A percentile compares a stretch with the other conserved stretches of the same genome.
phyloP scores from a whole-genome alignment of 805 yeast species.

The Barnettozyma salicaria region DNA sequence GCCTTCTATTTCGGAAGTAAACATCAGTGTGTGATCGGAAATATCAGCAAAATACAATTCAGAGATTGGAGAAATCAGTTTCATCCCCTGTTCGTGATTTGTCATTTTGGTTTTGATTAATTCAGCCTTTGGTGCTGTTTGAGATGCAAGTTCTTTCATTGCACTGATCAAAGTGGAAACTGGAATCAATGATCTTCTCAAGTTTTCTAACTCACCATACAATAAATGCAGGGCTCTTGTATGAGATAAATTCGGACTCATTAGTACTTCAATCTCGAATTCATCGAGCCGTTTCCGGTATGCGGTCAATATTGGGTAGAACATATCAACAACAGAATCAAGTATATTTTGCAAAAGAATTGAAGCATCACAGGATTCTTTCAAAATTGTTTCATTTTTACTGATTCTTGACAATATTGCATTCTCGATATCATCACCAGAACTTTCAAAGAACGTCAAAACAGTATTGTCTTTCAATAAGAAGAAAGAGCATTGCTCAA shows the following conservation, averaged over 20 bases:
- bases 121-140: not conserved
- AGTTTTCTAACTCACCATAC: slow-evolving; percentile 44
- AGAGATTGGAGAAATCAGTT: slow-evolving; percentile 36
- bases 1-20: slow-evolving; percentile 46
- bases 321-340: slow-evolving; percentile 49
- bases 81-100: slow-evolving; percentile 1
- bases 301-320: slow-evolving; percentile 48
- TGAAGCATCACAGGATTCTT: slow-evolving; percentile 47
- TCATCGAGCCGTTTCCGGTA: slow-evolving; percentile 43
- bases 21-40: slow-evolving; percentile 47
- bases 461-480: slow-evolving; percentile 40
- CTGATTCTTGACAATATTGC: slow-evolving; percentile 46
- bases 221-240: slow-evolving; percentile 49
- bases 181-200: slow-evolving; percentile 43
- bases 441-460: slow-evolving; percentile 51
- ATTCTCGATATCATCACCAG: slow-evolving; percentile 45
- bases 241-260: slow-evolving; percentile 43
- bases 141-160: slow-evolving; percentile 34
- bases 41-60: slow-evolving; percentile 49
- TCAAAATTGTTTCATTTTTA: slow-evolving; percentile 39
- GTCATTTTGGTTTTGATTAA: not conserved
- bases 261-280: slow-evolving; percentile 45
- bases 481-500: slow-evolving; percentile 52
- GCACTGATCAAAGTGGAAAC: slow-evolving; percentile 41
- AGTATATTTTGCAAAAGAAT: slow-evolving; percentile 47